Conservation (phyloP, 23 red algal species). For the Chondrus crispus region DNA sequence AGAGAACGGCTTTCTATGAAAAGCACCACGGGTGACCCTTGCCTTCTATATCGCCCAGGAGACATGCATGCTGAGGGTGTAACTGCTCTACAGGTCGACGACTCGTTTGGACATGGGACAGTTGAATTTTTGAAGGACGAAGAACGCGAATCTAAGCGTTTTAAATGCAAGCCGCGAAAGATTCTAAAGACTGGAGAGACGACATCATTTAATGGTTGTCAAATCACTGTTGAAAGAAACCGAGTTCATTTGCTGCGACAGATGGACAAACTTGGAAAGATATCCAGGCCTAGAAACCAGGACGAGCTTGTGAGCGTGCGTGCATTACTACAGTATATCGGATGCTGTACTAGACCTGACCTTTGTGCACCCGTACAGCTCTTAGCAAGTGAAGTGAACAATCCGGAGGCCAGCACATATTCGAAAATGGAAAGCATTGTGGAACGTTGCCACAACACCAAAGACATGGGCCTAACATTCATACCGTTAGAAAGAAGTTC, state of each 20-base stretch:
- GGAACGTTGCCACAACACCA: not conserved
- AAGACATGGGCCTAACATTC: not conserved
- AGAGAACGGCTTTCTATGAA: slow-evolving; percentile 19
- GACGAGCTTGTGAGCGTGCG: slow-evolving; percentile 21
- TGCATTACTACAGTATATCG: slow-evolving; percentile 6
- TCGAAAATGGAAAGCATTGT: not conserved
- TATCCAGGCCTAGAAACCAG: not conserved
- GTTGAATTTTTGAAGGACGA: not conserved
- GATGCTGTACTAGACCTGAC: not conserved
- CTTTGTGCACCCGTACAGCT: not conserved
- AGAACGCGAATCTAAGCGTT: not conserved
- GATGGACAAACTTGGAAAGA: not conserved
- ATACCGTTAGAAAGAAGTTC: not conserved
- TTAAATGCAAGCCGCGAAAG: slow-evolving; percentile 11
- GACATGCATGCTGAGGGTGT: not conserved
- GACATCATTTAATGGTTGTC: not conserved
- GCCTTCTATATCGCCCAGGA: slow-evolving; percentile 6
- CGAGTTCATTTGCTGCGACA: not conserved
- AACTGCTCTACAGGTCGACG: not conserved
- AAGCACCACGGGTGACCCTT: slow-evolving; percentile 9
- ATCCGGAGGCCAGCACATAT: not conserved
- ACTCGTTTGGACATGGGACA: slow-evolving; percentile 16
- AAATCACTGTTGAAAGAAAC: not conserved
- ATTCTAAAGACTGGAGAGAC: not conserved
- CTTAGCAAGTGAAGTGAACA: not conserved